phyloP scores from a whole-genome alignment of 139 green algal species.

The Diplosphaera chodatii region DNA sequence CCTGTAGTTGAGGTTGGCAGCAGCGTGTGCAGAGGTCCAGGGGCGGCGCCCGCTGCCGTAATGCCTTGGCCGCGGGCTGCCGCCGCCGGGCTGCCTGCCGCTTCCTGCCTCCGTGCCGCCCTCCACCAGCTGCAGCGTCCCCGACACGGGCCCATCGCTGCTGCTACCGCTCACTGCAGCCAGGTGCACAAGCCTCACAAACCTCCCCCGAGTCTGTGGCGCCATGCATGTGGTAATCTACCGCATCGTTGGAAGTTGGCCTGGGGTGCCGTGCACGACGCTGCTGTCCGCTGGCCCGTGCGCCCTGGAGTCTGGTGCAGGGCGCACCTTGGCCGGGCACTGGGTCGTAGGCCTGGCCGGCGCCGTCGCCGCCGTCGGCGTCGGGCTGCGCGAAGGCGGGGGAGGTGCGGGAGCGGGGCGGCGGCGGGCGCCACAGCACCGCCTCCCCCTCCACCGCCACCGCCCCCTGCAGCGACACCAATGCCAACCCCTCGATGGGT shows the following conservation, averaged over 20 bases:
- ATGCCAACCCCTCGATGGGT: too few relatives aligned
- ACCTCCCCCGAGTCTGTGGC: too few relatives aligned
- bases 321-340: not conserved
- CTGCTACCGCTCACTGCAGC: not conserved
- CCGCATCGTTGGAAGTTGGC: too few relatives aligned
- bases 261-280: too few relatives aligned
- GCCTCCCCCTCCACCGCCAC: conserved; percentile 57
- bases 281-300: too few relatives aligned
- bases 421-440: conserved; percentile 27
- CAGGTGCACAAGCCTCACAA: too few relatives aligned
- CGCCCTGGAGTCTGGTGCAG: too few relatives aligned
- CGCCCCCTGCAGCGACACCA: conserved; percentile 27
- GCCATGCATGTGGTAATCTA: too few relatives aligned
- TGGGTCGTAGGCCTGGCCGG: not conserved
- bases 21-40: too few relatives aligned
- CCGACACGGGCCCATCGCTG: not conserved
- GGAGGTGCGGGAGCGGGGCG: not conserved
- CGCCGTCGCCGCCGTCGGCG: not conserved
- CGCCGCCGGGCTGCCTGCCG: not conserved
- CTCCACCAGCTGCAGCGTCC: not conserved
- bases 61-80: too few relatives aligned
- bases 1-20: not conserved
- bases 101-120: not conserved
- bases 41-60: too few relatives aligned
- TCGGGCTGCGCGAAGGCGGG: not conserved